phyloP scores from a whole-genome alignment of 2,329 filamentous ascomycete species.

The Ophiostoma australiae region DNA sequence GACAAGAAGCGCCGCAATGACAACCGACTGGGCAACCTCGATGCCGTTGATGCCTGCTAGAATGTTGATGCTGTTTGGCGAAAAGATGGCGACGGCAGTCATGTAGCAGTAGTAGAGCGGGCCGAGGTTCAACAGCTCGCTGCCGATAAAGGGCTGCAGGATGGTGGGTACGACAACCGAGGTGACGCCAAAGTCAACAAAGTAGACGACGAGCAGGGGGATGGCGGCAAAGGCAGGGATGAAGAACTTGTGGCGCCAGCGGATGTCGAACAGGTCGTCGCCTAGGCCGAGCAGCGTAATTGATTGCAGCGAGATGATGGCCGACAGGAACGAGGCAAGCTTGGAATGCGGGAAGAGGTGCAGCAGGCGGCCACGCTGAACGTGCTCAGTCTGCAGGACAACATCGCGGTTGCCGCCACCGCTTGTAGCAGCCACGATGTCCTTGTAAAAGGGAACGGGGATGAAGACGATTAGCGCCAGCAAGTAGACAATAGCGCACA shows the following conservation, averaged over 20 bases:
- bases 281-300: slow-evolving; percentile 88
- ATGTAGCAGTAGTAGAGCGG: slow-evolving; percentile 92
- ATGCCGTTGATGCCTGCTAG: slow-evolving; percentile 99
- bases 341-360: slow-evolving; percentile 94
- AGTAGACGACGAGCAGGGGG: slow-evolving; percentile 92
- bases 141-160: slow-evolving; percentile 78
- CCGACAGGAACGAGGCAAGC: slow-evolving; percentile 92
- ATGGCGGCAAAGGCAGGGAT: slow-evolving; percentile 92
- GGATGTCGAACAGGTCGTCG: slow-evolving; percentile 95
- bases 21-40: slow-evolving; percentile 88
- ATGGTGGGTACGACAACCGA: slow-evolving; percentile 87
- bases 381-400: slow-evolving; percentile 64
- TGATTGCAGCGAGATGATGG: slow-evolving; percentile 85
- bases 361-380: slow-evolving; percentile 77
- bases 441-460: slow-evolving; percentile 96
- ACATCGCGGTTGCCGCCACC: slow-evolving; percentile 89
- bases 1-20: slow-evolving; percentile 77
- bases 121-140: slow-evolving; percentile 77
- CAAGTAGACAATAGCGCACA: slow-evolving; percentile 89
- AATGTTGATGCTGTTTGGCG: slow-evolving; percentile 98
- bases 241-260: slow-evolving; percentile 98
- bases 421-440: slow-evolving; percentile 90
- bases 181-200: slow-evolving; percentile 96
- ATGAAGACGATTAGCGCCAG: slow-evolving; percentile 87
- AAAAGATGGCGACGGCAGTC: slow-evolving; percentile 94